Conservation (phyloP, 179 eudicot genomes). For the Amaranthus tricolor region DNA sequence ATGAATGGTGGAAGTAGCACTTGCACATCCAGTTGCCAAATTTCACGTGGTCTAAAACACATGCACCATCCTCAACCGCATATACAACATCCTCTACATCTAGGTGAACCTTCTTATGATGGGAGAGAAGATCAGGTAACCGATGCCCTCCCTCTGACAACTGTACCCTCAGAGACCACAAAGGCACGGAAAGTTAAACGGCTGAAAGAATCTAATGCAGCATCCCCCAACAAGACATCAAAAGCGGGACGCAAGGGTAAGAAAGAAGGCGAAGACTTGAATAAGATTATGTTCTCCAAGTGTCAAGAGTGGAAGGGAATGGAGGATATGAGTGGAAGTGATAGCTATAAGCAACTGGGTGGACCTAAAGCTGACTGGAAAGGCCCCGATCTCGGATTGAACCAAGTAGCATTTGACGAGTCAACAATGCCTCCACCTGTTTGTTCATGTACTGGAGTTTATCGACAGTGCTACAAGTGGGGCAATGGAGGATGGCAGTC, state of each 20-base stretch:
- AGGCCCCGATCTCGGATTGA: constrained; percentile 66
- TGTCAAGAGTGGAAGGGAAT: constrained; percentile 51
- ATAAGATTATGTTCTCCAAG: constrained; percentile 31
- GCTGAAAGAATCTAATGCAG: constrained; percentile 45
- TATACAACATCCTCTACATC: constrained; percentile 32
- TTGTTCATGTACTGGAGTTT: constrained; percentile 81
- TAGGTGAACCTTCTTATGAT: constrained; percentile 42
- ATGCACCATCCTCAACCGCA: constrained; percentile 61
- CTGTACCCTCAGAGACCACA: constrained; percentile 32
- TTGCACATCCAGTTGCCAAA: constrained; percentile 74
- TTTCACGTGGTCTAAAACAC: constrained; percentile 64
- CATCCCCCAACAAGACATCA: constrained; percentile 44
- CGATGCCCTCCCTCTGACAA: constrained; percentile 37
- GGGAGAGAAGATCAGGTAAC: constrained; percentile 40
- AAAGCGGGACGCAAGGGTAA: constrained; percentile 54
- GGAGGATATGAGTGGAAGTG: constrained; percentile 36
- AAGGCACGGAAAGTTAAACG: constrained; percentile 58
- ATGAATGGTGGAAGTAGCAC: constrained; percentile 45
- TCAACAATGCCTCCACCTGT: constrained; percentile 82
- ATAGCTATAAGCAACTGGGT: constrained; percentile 32
- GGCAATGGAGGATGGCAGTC: constrained; percentile 99
- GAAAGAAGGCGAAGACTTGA: constrained; percentile 45
- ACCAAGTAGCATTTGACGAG: constrained; percentile 75
- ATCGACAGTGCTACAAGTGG: constrained; percentile 91
- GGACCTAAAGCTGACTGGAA: constrained; percentile 49